Evolutionary conservation across 352 stramenopile genomes (phyloP).

Genomic region (Paralagenidium karlingii): DNA sequence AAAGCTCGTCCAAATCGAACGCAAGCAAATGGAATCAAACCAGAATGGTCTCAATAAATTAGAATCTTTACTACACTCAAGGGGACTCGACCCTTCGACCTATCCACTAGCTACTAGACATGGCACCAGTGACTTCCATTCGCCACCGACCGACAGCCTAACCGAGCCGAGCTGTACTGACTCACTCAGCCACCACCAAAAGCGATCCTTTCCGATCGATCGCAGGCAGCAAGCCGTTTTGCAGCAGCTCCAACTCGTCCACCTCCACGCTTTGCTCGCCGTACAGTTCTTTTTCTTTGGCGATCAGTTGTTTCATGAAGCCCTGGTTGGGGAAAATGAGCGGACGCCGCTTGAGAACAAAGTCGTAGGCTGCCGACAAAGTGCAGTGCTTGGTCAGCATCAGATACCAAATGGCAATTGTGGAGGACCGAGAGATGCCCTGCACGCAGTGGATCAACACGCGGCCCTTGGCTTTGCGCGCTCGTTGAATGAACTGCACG

Average conservation of each 20-base stretch:
- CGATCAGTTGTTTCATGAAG: slow-evolving; percentile 71
- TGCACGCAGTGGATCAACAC: slow-evolving; percentile 80
- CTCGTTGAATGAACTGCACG: slow-evolving; percentile 30
- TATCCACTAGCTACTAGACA: too few relatives aligned
- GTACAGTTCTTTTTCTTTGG: slow-evolving; percentile 49
- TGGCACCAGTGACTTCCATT: too few relatives aligned
- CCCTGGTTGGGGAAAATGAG: slow-evolving; percentile 70
- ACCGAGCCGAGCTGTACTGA: too few relatives aligned
- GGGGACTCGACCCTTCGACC: too few relatives aligned
- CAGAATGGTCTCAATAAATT: too few relatives aligned
- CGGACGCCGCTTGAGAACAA: slow-evolving; percentile 61
- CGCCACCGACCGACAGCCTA: too few relatives aligned
- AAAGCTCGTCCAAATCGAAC: too few relatives aligned
- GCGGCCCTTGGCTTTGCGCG: slow-evolving; percentile 17
- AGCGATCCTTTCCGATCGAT: slow-evolving; percentile 47
- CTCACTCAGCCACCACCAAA: too few relatives aligned
- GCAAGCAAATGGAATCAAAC: too few relatives aligned
- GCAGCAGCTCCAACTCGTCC: slow-evolving; percentile 54
- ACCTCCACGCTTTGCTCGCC: slow-evolving; percentile 43
- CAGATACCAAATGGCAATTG: slow-evolving; percentile 69
- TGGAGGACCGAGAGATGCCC: slow-evolving; percentile 62
- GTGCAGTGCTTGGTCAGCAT: slow-evolving; percentile 63
- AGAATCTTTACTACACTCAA: too few relatives aligned
- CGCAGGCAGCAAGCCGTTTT: slow-evolving; percentile 42
- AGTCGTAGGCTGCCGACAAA: slow-evolving; percentile 59